phyloP scores from a whole-genome alignment of 768 basidiomycete genomes.

The Pisolithus marmoratus region DNA sequence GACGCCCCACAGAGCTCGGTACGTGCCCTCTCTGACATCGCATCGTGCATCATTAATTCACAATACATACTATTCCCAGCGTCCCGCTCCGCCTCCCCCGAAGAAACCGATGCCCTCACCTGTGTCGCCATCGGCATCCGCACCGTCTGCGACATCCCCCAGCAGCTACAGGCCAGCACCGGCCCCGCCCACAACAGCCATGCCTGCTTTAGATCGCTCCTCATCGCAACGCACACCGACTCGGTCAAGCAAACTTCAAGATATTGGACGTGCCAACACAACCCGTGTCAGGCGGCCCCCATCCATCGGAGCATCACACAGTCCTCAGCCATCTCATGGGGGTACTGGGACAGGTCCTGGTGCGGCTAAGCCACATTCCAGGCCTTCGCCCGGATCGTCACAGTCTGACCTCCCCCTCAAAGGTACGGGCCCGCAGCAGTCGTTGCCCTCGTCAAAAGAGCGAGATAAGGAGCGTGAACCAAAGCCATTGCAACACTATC shows the following conservation, averaged over 20 bases:
- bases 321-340: conserved; percentile 20
- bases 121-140: conserved; percentile 21
- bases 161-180: conserved; percentile 65
- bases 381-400: conserved; percentile 54
- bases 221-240: conserved; percentile 75
- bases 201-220: conserved; percentile 78
- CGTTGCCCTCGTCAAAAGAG: conserved; percentile 10
- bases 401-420: conserved; percentile 53
- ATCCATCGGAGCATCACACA: conserved; percentile 23
- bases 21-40: conserved; percentile 18
- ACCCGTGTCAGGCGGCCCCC: conserved; percentile 57
- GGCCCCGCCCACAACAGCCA: conserved; percentile 57
- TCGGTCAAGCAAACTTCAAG: conserved; percentile 40
- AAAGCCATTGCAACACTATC: conserved; percentile 13
- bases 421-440: conserved; percentile 17
- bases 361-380: conserved; percentile 33
- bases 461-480: conserved; percentile 33
- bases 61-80: conserved; percentile 20
- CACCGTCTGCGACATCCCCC: conserved; percentile 37
- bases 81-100: conserved; percentile 36
- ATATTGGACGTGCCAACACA: conserved; percentile 61
- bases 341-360: conserved; percentile 11
- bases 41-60: conserved; percentile 7
- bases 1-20: conserved; percentile 55
- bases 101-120: conserved; percentile 32